Evolutionary conservation across 2,329 filamentous ascomycete genomes (phyloP), one percentile per base, ranked within the genome.

Genomic region (Phyllosticta capitalensis): DNA sequence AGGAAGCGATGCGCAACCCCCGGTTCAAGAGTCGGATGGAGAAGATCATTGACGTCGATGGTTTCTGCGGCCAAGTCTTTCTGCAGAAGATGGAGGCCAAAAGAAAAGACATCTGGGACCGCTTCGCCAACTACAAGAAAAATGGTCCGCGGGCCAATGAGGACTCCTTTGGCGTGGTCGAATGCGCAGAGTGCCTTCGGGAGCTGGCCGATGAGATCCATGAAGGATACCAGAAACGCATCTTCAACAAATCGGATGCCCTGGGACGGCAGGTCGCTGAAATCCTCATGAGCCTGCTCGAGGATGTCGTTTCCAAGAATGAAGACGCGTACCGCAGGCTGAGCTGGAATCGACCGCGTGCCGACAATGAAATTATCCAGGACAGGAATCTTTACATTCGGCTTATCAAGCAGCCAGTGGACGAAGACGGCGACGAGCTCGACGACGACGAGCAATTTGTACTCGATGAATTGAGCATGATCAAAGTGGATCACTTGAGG

Each of bases 101-200:
- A 9, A 52, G 20, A 12, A 21, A 22, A 52, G 50, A 26, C 9
- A 52, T 26, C 50, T 52, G 50, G 20, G 14, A 65, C 10, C 69
- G 66, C 5, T 56, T 74, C 53, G 68, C 70, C 33, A 65, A 71
- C 28, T 72, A 72, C 55, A 69, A 72, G 21, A 59, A 59, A 9
- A 56, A 67, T 28, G 71, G 70, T 1, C 67, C 71, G 50, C 61
- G 63, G 9, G 17, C 50, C 19, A 20, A 26, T 19, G 50, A 52
- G 50, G 38, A n/a, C 17, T n/a, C 17, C 4, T 22, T 68, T 52
- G 68, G 72, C 53, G 66, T 73, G 2, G 61, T 60, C 6, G 67
- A 63, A 2, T 71, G 69, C 28, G 71, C 38, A 45, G 17, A 45
- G 38, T 5, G 38, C 38, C 67, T 74, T 30, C 63, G 60, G 19